These are phyloP conservation scores for Olyra latifolia DNA, from an alignment of 176 grass and related monocot species.

Conservation along the genomic window DNA sequence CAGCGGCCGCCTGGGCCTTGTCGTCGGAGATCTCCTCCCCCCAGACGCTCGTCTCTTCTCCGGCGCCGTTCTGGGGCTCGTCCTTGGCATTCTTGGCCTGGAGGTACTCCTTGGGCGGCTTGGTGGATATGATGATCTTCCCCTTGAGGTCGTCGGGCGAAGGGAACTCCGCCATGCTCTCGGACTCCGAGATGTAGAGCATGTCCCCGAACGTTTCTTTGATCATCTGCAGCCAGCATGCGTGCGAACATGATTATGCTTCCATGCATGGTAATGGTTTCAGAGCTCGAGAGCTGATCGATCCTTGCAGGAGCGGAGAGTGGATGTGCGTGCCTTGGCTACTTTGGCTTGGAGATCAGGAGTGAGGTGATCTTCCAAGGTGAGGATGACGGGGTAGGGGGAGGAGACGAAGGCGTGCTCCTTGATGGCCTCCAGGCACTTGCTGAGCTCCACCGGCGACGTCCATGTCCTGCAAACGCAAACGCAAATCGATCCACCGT, in stretches of 20 bases:
- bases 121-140: conserved; percentile 78
- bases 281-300: no score
- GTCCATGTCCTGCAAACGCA: conserved; percentile 68
- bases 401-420: conserved; percentile 69
- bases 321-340: conserved; percentile 45
- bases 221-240: conserved; percentile 49
- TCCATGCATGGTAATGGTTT: not conserved
- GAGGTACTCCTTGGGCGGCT: conserved; percentile 73
- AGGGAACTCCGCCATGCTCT: conserved; percentile 52
- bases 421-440: conserved; percentile 63
- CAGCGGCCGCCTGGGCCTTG: not conserved
- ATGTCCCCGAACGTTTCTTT: conserved; percentile 63
- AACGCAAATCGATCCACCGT: not conserved
- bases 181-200: conserved; percentile 43
- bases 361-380: conserved; percentile 85
- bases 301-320: no score
- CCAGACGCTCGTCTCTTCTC: conserved; percentile 46
- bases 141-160: conserved; percentile 67
- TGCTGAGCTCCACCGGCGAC: conserved; percentile 58
- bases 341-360: conserved; percentile 64
- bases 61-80: not conserved
- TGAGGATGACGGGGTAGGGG: conserved; percentile 84
- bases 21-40: conserved; percentile 59
- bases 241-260: not conserved
- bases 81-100: conserved; percentile 44